Base-by-base conservation (phyloP, 371 early-diverging fungal species). In the Syncephalis fuscata region DNA sequence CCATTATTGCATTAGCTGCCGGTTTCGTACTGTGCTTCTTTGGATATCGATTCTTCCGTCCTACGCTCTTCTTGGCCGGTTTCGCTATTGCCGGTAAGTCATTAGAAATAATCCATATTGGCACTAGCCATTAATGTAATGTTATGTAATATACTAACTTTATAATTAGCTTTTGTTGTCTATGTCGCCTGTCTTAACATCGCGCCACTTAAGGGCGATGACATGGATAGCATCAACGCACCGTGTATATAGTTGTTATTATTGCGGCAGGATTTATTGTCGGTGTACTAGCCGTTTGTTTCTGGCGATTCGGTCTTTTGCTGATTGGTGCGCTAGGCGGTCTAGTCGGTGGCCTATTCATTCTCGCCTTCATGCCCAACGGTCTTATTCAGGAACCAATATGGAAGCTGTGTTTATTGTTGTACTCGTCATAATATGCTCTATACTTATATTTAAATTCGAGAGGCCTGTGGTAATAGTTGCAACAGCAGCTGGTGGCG, bases 231-330 rank as follows among this genome's bases (percentile, higher is more conserved):
- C 16, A 66, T 67, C 47, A 59, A 9, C 58, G 65, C 25, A 71
- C 72, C 37, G 62, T 76, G 46, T 55, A 70, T 38, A 59, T 76
- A 16, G 71, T 68, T 23, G 72, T 73, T 11, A 54, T 67, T 44
- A 60, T 68, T 11, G 68, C 65, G 0, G 69, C 56, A 3, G 77
- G 77, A 54, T 17, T 76, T 1, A 20, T 76, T 17, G 60, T 60
- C 5, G 77, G 77, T 52, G 59, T 55, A 9, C 50, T 76, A 26
- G 50, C 72, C 36, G 58, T 68, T 20, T 73, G 72, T 44, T 70
- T 71, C 55, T 71, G 73, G 68, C 68, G 68, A 48, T 56, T 76
- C 15, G 77, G 74, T 3, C 66, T 74, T 21, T 70, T 68, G 52
- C 52, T 73, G n/a, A 44, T 73, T 19, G 77, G 74, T 53, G 74